Evolutionary conservation across 805 yeast genomes (phyloP).

Genomic region (Kluyveromyces lactis): DNA sequence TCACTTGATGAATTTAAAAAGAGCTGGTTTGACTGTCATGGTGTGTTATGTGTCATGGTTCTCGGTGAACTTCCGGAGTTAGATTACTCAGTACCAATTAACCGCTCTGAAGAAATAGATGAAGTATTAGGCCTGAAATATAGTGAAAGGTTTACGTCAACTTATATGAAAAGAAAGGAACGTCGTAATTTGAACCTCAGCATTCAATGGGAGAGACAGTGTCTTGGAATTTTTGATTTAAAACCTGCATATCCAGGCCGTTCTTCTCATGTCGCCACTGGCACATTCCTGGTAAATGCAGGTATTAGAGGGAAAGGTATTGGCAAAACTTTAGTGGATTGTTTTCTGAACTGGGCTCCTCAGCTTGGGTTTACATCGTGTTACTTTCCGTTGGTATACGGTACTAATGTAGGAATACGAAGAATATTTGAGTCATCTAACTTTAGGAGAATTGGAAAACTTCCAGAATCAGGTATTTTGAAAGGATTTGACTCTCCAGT

Average conservation of each 20-base stretch:
- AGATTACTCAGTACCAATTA: conserved; percentile 28
- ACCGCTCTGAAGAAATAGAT: conserved; percentile 15
- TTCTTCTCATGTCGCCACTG: conserved; percentile 87
- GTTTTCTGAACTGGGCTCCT: conserved; percentile 87
- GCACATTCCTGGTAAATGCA: conserved; percentile 80
- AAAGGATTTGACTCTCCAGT: conserved; percentile 80
- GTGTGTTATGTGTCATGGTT: conserved; percentile 42
- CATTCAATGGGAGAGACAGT: conserved; percentile 86
- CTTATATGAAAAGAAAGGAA: conserved; percentile 22
- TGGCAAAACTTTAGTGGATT: conserved; percentile 76
- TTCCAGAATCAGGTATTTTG: conserved; percentile 82
- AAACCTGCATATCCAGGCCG: conserved; percentile 91
- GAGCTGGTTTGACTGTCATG: conserved; percentile 70
- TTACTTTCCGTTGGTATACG: conserved; percentile 79
- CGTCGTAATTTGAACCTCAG: conserved; percentile 21
- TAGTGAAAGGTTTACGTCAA: conserved; percentile 15
- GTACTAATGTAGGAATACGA: conserved; percentile 77
- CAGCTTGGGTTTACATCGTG: conserved; percentile 78
- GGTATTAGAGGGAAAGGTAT: conserved; percentile 90
- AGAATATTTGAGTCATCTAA: conserved; percentile 67
- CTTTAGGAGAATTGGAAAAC: conserved; percentile 70
- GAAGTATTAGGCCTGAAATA: background rate
- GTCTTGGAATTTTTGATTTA: conserved; percentile 79
- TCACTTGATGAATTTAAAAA: conserved; percentile 68
- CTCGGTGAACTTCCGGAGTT: conserved; percentile 64